A percentile compares a stretch with the other conserved stretches of the same genome.
Evolutionary conservation across 2,329 filamentous ascomycete genomes (phyloP).

Genomic region (Clonostachys rhizophaga): DNA sequence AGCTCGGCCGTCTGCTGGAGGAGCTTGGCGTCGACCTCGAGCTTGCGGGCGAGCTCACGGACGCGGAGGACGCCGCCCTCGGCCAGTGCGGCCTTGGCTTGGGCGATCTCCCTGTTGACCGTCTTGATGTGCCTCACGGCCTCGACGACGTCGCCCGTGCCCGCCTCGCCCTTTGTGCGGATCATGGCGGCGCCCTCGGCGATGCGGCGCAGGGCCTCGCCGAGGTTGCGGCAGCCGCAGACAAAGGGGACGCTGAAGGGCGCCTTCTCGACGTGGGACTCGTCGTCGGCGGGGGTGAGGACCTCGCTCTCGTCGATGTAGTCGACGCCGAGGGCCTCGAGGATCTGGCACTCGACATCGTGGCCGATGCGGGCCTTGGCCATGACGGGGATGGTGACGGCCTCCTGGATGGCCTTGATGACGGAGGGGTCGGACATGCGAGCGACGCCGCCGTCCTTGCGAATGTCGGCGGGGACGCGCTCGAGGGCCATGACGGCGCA

Average conservation of each 20-base stretch:
- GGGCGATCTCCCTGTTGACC: conserved; percentile 76
- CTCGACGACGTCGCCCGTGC: conserved; percentile 95
- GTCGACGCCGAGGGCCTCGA: conserved; percentile 91
- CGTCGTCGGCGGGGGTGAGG: conserved; percentile 86
- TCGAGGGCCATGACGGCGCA: conserved; percentile 98
- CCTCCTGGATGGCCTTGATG: conserved; percentile 92
- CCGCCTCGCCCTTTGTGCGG: conserved; percentile 95
- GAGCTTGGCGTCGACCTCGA: conserved; percentile 73
- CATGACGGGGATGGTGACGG: conserved; percentile 98
- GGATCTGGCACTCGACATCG: conserved; percentile 97
- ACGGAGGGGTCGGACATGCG: conserved; percentile 94
- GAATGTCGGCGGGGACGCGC: conserved; percentile 94
- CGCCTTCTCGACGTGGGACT: conserved; percentile 88
- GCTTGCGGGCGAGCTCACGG: conserved; percentile 73
- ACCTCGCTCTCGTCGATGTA: conserved; percentile 99
- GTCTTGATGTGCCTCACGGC: conserved; percentile 95
- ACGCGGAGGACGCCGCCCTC: conserved; percentile 46
- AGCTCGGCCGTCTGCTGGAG: conserved; percentile 84
- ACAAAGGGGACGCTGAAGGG: conserved; percentile 84
- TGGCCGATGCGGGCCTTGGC: conserved; percentile 97
- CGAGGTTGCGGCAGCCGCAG: conserved; percentile 90
- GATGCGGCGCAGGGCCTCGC: conserved; percentile 87
- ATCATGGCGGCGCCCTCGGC: conserved; percentile 97
- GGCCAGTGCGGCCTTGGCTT: conserved; percentile 70
- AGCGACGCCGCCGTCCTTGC: conserved; percentile 85